Conservation (phyloP, 2,329 filamentous ascomycete species). For the Diaporthe caulivora region DNA sequence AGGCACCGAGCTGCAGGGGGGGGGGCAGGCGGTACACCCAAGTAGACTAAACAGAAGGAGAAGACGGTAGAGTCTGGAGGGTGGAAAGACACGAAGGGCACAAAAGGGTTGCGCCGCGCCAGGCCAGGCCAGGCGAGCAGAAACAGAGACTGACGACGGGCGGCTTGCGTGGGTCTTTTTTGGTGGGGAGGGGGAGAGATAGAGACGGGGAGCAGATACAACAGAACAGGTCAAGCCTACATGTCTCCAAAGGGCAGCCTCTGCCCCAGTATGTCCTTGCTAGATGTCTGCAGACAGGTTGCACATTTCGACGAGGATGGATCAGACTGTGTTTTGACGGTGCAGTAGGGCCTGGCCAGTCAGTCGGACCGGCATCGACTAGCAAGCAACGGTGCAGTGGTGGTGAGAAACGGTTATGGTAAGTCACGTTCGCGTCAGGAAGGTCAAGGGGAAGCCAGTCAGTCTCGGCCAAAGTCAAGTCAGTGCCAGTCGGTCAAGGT, state of each 20-base stretch:
- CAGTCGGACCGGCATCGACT: not conserved
- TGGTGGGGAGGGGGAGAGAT: slow-evolving; percentile 9
- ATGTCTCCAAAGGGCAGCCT: slow-evolving; percentile 37
- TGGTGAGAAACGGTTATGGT: not conserved
- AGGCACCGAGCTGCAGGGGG: slow-evolving; percentile 7
- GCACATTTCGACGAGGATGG: slow-evolving; percentile 31
- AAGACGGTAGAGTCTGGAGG: not conserved
- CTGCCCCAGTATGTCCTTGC: slow-evolving; percentile 34
- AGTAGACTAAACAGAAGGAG: not conserved
- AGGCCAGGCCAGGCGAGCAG: slow-evolving; percentile 20
- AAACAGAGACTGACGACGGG: slow-evolving; percentile 28
- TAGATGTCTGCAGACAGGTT: slow-evolving; percentile 36
- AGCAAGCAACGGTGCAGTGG: not conserved
- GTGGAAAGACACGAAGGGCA: not conserved
- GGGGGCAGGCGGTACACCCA: slow-evolving; percentile 2
- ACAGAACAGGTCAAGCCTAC: slow-evolving; percentile 34
- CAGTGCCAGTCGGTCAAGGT: not conserved
- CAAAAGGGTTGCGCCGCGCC: slow-evolving; percentile 26
- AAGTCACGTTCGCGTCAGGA: slow-evolving; percentile 4
- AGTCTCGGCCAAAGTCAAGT: not conserved
- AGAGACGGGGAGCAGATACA: slow-evolving; percentile 2
- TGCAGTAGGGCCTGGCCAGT: slow-evolving; percentile 29
- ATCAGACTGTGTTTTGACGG: slow-evolving; percentile 15
- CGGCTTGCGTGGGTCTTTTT: slow-evolving; percentile 25
- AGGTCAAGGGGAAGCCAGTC: not conserved